Evolutionary conservation across 2,329 filamentous ascomycete species (phyloP).

Genomic region (Fusarium kyushuense): DNA sequence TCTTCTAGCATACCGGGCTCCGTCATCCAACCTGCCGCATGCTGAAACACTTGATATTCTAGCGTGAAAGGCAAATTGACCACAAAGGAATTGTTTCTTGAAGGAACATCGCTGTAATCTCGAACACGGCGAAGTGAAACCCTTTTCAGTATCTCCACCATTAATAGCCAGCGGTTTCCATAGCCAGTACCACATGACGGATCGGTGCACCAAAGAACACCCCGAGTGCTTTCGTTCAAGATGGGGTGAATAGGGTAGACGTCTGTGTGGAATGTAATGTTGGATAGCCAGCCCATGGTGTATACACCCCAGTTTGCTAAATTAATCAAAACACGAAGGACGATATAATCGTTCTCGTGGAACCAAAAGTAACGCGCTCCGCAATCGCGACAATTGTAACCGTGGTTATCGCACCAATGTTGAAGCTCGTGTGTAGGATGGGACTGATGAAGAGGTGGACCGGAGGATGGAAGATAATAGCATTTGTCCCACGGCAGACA

Average conservation of each 20-base stretch:
- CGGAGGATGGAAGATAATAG: conserved; percentile 1
- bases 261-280: background rate
- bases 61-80: background rate
- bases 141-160: conserved; percentile 3
- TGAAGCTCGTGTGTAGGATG: rapidly evolving
- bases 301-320: too few relatives aligned
- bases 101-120: background rate
- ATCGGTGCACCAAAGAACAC: conserved; percentile 13
- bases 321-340: rapidly evolving
- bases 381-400: background rate
- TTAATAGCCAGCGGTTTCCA: conserved; percentile 6
- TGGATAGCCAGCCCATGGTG: conserved; percentile 15
- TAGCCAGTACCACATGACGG: conserved; percentile 7
- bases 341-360: background rate
- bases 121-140: rapidly evolving
- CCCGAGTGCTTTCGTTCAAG: conserved; percentile 1
- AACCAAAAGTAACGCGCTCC: background rate
- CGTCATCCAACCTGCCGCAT: background rate
- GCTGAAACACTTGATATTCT: background rate
- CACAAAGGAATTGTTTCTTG: background rate
- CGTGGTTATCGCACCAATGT: background rate
- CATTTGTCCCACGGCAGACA: background rate
- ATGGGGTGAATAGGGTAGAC: background rate
- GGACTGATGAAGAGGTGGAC: background rate
- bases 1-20: rapidly evolving